Conservation (phyloP, 2,329 filamentous ascomycete species). For the Fusarium guadeloupense region DNA sequence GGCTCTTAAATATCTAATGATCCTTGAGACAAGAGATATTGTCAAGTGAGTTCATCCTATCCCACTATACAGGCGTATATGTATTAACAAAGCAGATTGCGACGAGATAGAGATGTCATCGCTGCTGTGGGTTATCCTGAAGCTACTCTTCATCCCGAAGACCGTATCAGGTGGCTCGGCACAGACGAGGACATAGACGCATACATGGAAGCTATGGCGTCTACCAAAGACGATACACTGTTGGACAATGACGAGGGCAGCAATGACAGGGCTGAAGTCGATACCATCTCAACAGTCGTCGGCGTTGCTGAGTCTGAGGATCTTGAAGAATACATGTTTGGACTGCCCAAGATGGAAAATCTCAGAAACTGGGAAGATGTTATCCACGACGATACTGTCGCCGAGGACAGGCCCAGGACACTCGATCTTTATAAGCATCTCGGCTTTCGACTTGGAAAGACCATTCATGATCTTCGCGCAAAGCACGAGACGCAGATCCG, state of each 20-base stretch:
- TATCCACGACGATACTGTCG: neutral
- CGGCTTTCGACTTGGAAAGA: slow-evolving; percentile 53
- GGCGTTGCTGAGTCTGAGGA: slow-evolving; percentile 13
- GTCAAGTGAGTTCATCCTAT: slow-evolving; percentile 24
- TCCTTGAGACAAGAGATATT: slow-evolving; percentile 5
- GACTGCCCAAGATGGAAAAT: slow-evolving; percentile 29
- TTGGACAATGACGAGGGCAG: neutral
- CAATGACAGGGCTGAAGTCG: slow-evolving; percentile 2
- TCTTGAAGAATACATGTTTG: slow-evolving; percentile 15
- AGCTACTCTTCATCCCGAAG: slow-evolving; percentile 32
- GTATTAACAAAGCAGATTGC: slow-evolving; percentile 12
- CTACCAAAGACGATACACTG: neutral
- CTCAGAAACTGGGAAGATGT: slow-evolving; percentile 10
- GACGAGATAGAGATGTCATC: neutral
- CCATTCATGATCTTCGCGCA: slow-evolving; percentile 33
- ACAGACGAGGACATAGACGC: slow-evolving; percentile 1
- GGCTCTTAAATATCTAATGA: slow-evolving; percentile 9
- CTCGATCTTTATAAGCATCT: slow-evolving; percentile 41
- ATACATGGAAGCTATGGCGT: neutral
- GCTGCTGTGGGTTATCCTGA: neutral
- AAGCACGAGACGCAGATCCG: slow-evolving; percentile 1
- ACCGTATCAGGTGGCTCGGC: slow-evolving; percentile 31
- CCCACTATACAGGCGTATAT: neutral
- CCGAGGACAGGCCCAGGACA: slow-evolving; percentile 10
- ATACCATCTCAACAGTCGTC: slow-evolving; percentile 26